phyloP scores from a whole-genome alignment of 768 basidiomycete genomes.

The Naganishia onofrii region DNA sequence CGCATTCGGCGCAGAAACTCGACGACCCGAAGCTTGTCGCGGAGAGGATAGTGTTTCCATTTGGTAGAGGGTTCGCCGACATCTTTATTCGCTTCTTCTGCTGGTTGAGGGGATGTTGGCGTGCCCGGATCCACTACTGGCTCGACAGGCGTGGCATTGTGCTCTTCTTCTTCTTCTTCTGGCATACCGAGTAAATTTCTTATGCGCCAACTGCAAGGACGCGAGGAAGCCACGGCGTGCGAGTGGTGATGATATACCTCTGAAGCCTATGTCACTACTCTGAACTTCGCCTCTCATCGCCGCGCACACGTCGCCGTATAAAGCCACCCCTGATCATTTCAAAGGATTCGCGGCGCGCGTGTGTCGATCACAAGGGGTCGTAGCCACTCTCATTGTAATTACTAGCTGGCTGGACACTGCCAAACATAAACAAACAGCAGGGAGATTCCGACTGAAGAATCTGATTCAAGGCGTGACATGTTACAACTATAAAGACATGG shows the following conservation, averaged over 20 bases:
- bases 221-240: too few relatives aligned
- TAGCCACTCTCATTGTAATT: background rate
- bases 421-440: too few relatives aligned
- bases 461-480: too few relatives aligned
- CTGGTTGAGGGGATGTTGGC: slow-evolving; percentile 5
- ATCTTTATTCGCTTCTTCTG: background rate
- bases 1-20: slow-evolving; percentile 18
- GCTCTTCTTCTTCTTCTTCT: background rate
- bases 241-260: too few relatives aligned
- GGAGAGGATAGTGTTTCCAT: slow-evolving; percentile 20
- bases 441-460: too few relatives aligned
- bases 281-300: too few relatives aligned
- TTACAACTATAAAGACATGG: too few relatives aligned
- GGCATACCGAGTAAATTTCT: too few relatives aligned
- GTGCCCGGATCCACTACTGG: background rate
- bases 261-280: too few relatives aligned
- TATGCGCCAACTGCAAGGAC: too few relatives aligned
- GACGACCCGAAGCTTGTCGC: slow-evolving; percentile 20
- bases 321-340: background rate
- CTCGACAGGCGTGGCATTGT: background rate
- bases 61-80: slow-evolving; percentile 13
- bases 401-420: too few relatives aligned
- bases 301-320: too few relatives aligned
- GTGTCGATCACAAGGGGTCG: background rate
- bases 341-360: background rate